A percentile compares a stretch with the other conserved stretches of the same genome.
Evolutionary conservation across 495 filamentous ascomycete genomes (phyloP).

Genomic region (Rhypophila decipiens): DNA sequence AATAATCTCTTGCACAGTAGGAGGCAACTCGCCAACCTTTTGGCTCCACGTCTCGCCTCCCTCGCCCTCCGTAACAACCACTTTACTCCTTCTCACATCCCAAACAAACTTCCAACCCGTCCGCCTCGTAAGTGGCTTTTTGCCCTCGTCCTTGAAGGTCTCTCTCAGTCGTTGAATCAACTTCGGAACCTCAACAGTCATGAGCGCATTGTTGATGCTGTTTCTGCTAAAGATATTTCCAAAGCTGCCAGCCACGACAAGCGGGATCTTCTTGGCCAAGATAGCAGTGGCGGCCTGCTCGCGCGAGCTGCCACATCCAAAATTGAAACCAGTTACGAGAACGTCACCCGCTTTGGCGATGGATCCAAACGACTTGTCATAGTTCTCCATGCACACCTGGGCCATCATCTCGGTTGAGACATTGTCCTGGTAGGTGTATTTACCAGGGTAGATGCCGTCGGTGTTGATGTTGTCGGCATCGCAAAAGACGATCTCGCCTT

Average conservation of each 20-base stretch:
- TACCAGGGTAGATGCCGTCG: slow-evolving; percentile 76
- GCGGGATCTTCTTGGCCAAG: slow-evolving; percentile 73
- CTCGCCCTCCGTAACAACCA: slow-evolving; percentile 58
- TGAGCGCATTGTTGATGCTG: slow-evolving; percentile 86
- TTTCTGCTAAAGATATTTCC: slow-evolving; percentile 86
- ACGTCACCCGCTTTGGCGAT: slow-evolving; percentile 65
- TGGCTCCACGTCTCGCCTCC: slow-evolving; percentile 64
- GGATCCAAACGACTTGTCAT: slow-evolving; percentile 61
- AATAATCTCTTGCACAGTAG: slow-evolving; percentile 88
- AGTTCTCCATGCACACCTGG: slow-evolving; percentile 86
- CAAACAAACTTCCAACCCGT: slow-evolving; percentile 87
- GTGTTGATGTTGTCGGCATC: slow-evolving; percentile 72
- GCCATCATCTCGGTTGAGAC: slow-evolving; percentile 74
- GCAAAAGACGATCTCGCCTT: slow-evolving; percentile 65
- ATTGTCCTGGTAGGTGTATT: slow-evolving; percentile 83
- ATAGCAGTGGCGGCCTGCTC: slow-evolving; percentile 91
- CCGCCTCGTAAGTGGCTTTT: slow-evolving; percentile 63
- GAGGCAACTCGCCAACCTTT: slow-evolving; percentile 77
- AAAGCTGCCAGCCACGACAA: slow-evolving; percentile 82
- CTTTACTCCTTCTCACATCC: slow-evolving; percentile 69
- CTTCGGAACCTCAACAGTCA: slow-evolving; percentile 74
- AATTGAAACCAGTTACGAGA: slow-evolving; percentile 83
- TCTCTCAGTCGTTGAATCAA: slow-evolving; percentile 65
- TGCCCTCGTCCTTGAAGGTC: slow-evolving; percentile 42
- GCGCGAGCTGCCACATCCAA: slow-evolving; percentile 74